Conservation (phyloP, 2,329 filamentous ascomycete genomes). For the Pseudogymnoascus sp. region DNA sequence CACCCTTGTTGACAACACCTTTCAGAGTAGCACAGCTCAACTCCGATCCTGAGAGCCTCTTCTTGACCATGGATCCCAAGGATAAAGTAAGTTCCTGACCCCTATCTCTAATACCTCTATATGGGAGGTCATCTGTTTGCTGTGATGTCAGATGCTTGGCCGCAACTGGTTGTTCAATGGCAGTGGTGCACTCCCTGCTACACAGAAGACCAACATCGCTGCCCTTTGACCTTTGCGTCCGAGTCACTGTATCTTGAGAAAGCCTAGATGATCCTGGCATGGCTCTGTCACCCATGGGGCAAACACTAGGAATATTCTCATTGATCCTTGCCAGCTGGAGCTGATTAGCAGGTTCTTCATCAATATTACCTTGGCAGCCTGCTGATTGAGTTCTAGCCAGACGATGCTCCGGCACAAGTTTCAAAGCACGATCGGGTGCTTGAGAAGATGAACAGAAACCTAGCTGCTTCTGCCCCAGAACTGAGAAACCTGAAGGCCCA, state of each 20-base stretch:
- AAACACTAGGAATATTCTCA: neutral
- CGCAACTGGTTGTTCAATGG: neutral
- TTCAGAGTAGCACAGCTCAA: neutral
- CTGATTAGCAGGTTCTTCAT: neutral
- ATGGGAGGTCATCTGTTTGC: neutral
- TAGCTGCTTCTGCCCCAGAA: neutral
- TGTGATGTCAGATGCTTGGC: neutral
- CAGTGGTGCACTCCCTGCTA: neutral
- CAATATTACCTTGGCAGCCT: neutral
- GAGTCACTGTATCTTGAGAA: neutral
- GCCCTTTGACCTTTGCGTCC: neutral
- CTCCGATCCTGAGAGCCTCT: neutral
- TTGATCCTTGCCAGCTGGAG: neutral
- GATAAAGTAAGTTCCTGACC: neutral
- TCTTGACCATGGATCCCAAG: neutral
- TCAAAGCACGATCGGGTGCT: neutral
- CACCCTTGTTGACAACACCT: neutral
- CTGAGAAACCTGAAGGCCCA: neutral
- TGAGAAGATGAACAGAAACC: neutral
- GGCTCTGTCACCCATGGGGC: neutral
- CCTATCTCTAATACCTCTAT: neutral
- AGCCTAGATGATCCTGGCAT: neutral
- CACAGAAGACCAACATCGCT: neutral
- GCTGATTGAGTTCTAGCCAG: neutral
- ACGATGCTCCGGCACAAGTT: neutral